A percentile compares a stretch with the other conserved stretches of the same genome.
These are phyloP conservation scores for Neonectria hederae DNA, from an alignment of 2,329 filamentous ascomycete species.

Conservation along the genomic window DNA sequence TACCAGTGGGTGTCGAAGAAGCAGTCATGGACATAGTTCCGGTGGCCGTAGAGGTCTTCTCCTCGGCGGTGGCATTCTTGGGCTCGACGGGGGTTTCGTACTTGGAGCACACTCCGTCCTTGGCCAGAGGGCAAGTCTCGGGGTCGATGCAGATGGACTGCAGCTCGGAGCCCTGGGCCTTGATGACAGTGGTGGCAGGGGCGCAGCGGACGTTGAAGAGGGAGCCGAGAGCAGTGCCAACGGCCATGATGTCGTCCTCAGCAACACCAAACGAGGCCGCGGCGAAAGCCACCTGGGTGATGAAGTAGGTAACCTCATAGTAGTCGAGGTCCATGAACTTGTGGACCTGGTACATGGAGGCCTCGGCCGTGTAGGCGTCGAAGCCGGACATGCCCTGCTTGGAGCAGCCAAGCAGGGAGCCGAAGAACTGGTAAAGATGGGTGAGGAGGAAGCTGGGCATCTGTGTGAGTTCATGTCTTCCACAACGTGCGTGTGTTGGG, in stretches of 20 bases:
- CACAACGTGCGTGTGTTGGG: too few species aligned
- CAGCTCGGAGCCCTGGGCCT: constrained; percentile 55
- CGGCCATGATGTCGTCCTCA: constrained; percentile 58
- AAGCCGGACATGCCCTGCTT: constrained; percentile 59
- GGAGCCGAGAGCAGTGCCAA: constrained; percentile 58
- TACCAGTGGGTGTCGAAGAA: constrained; percentile 17
- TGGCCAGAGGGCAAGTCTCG: constrained; percentile 57
- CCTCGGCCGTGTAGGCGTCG: constrained; percentile 56
- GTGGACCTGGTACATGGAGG: constrained; percentile 63
- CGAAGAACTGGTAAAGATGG: constrained; percentile 71
- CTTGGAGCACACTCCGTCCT: constrained; percentile 56
- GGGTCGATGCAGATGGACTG: constrained; percentile 65
- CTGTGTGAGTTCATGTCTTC: neutral
- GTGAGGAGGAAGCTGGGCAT: constrained; percentile 62
- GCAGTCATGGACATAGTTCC: constrained; percentile 11
- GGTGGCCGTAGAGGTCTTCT: constrained; percentile 22
- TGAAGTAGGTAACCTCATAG: constrained; percentile 66
- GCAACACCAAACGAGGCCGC: constrained; percentile 68
- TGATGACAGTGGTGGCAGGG: constrained; percentile 56
- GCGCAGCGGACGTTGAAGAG: constrained; percentile 64
- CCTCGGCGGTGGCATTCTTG: constrained; percentile 27
- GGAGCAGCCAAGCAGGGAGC: constrained; percentile 65
- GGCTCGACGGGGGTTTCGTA: constrained; percentile 49
- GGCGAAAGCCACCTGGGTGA: constrained; percentile 65
- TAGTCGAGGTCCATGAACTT: constrained; percentile 67